These are phyloP conservation scores for Kurtzmaniella cleridarum DNA, from an alignment of 805 yeast species.

Conservation along the genomic window DNA sequence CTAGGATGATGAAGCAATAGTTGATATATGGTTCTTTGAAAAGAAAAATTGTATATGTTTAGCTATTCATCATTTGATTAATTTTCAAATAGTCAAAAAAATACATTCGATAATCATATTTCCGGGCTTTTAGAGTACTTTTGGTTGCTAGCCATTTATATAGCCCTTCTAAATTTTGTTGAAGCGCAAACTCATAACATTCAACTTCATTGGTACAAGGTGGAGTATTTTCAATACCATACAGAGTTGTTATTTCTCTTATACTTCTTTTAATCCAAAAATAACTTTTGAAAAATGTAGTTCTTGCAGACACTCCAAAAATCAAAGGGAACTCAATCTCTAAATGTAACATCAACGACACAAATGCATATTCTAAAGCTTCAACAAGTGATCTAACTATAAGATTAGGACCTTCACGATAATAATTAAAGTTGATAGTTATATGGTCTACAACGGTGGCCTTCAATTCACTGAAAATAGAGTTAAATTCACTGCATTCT, in stretches of 20 bases:
- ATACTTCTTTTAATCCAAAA: conserved; percentile 7
- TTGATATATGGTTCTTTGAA: too few species aligned
- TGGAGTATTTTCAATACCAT: too few species aligned
- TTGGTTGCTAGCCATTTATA: too few species aligned
- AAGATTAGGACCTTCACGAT: conserved; percentile 4
- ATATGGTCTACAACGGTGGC: conserved; percentile 2
- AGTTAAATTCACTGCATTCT: conserved; percentile 8
- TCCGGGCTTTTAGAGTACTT: too few species aligned
- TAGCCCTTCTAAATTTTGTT: too few species aligned
- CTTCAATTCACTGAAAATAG: conserved; percentile 1
- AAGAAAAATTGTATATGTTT: too few species aligned
- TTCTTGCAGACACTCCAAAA: conserved; percentile 26
- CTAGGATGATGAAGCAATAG: too few species aligned
- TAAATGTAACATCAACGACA: conserved; percentile 19
- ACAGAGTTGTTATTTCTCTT: not conserved
- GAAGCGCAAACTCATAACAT: too few species aligned
- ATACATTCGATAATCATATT: too few species aligned
- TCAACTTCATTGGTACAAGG: too few species aligned
- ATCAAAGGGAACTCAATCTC: conserved; percentile 25
- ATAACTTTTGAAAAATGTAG: conserved; percentile 17
- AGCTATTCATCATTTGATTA: too few species aligned
- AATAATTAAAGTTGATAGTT: conserved; percentile 5
- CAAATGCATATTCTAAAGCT: conserved; percentile 17
- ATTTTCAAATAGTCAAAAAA: too few species aligned
- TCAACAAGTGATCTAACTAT: conserved; percentile 4